Evolutionary conservation across 2,329 filamentous ascomycete genomes (phyloP), one percentile per base, ranked within the genome.

Genomic region (Paraphoma sp.): DNA sequence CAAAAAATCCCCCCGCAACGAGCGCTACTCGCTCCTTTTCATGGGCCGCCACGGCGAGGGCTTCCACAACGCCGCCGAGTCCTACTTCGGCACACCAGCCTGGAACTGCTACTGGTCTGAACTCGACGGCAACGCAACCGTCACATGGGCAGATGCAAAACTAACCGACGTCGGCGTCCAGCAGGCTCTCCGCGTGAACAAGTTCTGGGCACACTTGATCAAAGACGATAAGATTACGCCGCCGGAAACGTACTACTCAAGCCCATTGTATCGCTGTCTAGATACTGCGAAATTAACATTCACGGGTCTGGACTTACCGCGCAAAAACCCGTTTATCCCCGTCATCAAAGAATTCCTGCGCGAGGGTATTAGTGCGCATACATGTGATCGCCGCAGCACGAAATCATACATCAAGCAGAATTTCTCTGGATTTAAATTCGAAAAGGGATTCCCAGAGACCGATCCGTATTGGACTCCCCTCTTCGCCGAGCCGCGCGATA

Each of bases 71-170:
- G 84, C 85, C 6, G 88, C 88, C 12, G 86, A 90, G 74, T 79
- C 80, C 29, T 88, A 81, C 71, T 91, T 89, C 63, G 88, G 88
- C 45, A 90, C 87, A 0, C 83, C 86, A 1, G 86, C 85, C 2
- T 91, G 88, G 89, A 88, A 91, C 76, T 83, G 86, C 72, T 89
- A 90, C 78, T 91, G 87, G 87, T 82, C 84, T 4, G 80, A 85
- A 57, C 80, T 83, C 1, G 83, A 89, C 36, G 88, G 89, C 60
- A 89, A 91, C 67, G 82, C 78, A 45, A 89, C 87, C 2, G 76
- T 80, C 1, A 78, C 76, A 29, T 91, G 89, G 89, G 80, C 83
- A 2, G 89, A 91, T 63, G 81, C 89, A 1, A 79, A 83, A 11
- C 80, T 91, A 43, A 90, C 88, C 0, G 72, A 79, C 1, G 78